Base-by-base conservation (phyloP, 2,329 filamentous ascomycete genomes). In the Camillea tinctor region DNA sequence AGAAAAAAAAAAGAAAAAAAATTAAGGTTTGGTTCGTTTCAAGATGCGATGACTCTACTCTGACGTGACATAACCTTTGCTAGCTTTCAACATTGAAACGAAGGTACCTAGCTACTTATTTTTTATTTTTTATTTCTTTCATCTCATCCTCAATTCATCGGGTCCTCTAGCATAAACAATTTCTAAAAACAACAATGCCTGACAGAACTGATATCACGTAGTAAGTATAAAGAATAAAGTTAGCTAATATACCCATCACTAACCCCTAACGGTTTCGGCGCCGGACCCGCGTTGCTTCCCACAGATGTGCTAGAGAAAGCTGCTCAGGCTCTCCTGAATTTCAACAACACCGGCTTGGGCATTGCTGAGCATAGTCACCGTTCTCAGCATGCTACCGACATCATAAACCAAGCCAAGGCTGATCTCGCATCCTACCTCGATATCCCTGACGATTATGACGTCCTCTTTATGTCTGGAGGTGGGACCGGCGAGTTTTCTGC, bases 311-410 rank as follows among this genome's bases (percentile, higher is more conserved):
- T 97, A 54, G 87, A 95, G 75, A 82, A 81, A 51, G 93, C 92
- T 55, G 87, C 92, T 1, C 75, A 86, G 72, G 90, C 91, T 1
- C 87, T 98, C 4, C 76, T 96, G 65, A 90, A 97, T 81, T 96
- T 87, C 80, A 81, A 94, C 52, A 81, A 85, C 73, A 91, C 87
- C 48, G 94, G 94, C 60, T n/a, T n/a, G n/a, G n/a, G n/a, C n/a
- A n/a, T n/a, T 50, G 92, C 91, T 64, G 94, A 98, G 77, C 92
- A 96, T 74, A 94, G 90, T 9, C 94, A 98, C 75, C 91, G 94
- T 65, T 96, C 91, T 15, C 81, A 85, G 62, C 84, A 91, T 51
- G 94, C 94, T 23, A 84, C 86, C 64, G 85, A 88, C 64, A 92
- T 98, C 70, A 84, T 98, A 67, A 88, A 90, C 64, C 83, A 91